phyloP scores from a whole-genome alignment of 805 yeast genomes.

The Hanseniaspora mollemarum region DNA sequence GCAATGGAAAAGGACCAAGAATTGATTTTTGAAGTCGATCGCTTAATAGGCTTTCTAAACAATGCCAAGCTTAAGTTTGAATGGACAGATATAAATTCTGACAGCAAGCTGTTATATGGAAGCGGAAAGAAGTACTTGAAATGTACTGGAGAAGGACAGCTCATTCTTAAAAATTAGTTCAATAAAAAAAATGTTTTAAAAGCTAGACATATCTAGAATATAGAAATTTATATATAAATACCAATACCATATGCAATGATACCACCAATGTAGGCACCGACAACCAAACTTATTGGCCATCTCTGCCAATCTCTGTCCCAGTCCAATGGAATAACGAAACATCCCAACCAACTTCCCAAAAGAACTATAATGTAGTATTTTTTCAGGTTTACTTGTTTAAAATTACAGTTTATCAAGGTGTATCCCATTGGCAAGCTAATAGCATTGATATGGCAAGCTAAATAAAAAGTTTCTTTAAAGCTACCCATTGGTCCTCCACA shows the following conservation, averaged over 20 bases:
- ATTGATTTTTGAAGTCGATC: slow-evolving; percentile 21
- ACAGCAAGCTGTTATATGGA: neutral
- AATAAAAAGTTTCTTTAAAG: slow-evolving; percentile 43
- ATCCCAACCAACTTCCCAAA: slow-evolving; percentile 85
- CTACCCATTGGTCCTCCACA: slow-evolving; percentile 73
- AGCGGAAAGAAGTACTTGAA: slow-evolving; percentile 20
- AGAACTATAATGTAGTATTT: slow-evolving; percentile 29
- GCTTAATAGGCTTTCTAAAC: slow-evolving; percentile 21
- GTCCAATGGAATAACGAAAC: slow-evolving; percentile 84
- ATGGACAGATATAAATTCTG: slow-evolving; percentile 15
- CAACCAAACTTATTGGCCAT: slow-evolving; percentile 83
- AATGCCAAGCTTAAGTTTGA: slow-evolving; percentile 15
- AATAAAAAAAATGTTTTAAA: slow-evolving; percentile 15
- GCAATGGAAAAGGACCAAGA: slow-evolving; percentile 21
- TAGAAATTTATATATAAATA: slow-evolving; percentile 25
- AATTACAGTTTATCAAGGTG: slow-evolving; percentile 42
- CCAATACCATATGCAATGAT: slow-evolving; percentile 45
- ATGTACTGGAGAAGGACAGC: slow-evolving; percentile 28
- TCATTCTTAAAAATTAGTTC: slow-evolving; percentile 23
- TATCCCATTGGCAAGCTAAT: slow-evolving; percentile 56
- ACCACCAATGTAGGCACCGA: slow-evolving; percentile 70
- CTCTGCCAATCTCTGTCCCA: slow-evolving; percentile 98
- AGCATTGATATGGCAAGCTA: slow-evolving; percentile 51
- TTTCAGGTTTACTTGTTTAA: slow-evolving; percentile 36
- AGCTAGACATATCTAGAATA: too few species aligned